A percentile compares a stretch with the other conserved stretches of the same genome.
These are phyloP conservation scores for Didymella glomerata DNA, from an alignment of 2,329 filamentous ascomycete genomes.

Conservation along the genomic window DNA sequence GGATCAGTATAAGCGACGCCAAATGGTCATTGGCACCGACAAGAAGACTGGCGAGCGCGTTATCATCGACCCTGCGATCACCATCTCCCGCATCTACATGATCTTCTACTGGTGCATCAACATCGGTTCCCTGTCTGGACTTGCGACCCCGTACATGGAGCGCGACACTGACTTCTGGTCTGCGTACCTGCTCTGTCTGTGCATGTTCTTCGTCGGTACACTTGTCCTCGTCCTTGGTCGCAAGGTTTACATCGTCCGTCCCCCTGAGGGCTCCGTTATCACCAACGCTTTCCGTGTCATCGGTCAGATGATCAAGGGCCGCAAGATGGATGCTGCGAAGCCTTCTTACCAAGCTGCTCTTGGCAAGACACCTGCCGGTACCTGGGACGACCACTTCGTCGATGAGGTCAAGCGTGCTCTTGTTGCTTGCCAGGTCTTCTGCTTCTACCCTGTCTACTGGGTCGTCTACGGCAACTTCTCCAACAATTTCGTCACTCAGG, in stretches of 20 bases:
- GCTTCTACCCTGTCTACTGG: slow-evolving; percentile 59
- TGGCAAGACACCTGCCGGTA: slow-evolving; percentile 52
- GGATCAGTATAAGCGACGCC: slow-evolving; percentile 56
- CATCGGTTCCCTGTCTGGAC: slow-evolving; percentile 71
- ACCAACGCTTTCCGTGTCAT: slow-evolving; percentile 65
- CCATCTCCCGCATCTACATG: slow-evolving; percentile 61
- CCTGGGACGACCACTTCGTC: slow-evolving; percentile 76
- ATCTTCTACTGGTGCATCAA: slow-evolving; percentile 80
- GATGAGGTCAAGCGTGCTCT: slow-evolving; percentile 75
- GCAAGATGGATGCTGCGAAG: slow-evolving; percentile 70
- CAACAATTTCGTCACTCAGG: slow-evolving; percentile 58
- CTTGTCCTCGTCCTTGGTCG: slow-evolving; percentile 56
- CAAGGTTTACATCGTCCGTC: slow-evolving; percentile 51
- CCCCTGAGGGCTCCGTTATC: slow-evolving; percentile 51
- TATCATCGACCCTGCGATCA: slow-evolving; percentile 58
- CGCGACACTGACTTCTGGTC: slow-evolving; percentile 74
- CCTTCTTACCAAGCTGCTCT: slow-evolving; percentile 68
- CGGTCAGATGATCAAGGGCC: slow-evolving; percentile 63
- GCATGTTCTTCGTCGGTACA: slow-evolving; percentile 72
- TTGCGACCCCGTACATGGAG: slow-evolving; percentile 77
- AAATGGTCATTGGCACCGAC: slow-evolving; percentile 54
- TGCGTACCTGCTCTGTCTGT: slow-evolving; percentile 69
- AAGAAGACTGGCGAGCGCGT: slow-evolving; percentile 56
- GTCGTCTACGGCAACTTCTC: slow-evolving; percentile 54
- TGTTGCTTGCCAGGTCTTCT: slow-evolving; percentile 73